These are phyloP conservation scores for Narthecium ossifragum DNA, from an alignment of 106 monocot species.

Conservation along the genomic window DNA sequence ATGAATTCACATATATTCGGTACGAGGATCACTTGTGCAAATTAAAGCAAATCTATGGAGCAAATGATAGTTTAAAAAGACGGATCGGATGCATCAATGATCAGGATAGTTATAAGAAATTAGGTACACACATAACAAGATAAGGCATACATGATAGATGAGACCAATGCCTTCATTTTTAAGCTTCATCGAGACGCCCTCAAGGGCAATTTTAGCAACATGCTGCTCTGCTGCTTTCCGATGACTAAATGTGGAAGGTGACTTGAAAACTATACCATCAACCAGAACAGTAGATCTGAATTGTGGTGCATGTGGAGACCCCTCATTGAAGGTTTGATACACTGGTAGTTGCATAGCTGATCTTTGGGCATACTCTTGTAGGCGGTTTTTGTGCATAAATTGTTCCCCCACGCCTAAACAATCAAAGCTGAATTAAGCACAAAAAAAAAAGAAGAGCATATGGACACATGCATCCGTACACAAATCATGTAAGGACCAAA, in stretches of 20 bases:
- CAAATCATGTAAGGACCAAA: background rate
- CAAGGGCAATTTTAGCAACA: conserved; percentile 47
- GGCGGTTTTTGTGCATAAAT: conserved; percentile 26
- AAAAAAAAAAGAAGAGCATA: background rate
- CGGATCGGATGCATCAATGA: background rate
- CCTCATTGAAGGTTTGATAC: conserved; percentile 42
- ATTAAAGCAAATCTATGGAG: background rate
- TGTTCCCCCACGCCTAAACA: conserved; percentile 9
- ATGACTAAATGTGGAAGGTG: conserved; percentile 23
- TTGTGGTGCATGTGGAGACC: conserved; percentile 27
- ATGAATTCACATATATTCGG: background rate
- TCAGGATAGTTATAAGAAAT: background rate
- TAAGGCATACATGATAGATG: conserved; percentile 20
- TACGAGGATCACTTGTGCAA: background rate
- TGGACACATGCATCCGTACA: background rate
- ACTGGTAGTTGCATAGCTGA: conserved; percentile 20
- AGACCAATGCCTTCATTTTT: conserved; percentile 8
- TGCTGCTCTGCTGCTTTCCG: conserved; percentile 58
- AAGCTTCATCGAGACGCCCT: conserved; percentile 15
- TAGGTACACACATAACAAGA: background rate
- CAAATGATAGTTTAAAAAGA: background rate
- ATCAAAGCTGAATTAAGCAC: background rate
- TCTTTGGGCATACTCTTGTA: conserved; percentile 42
- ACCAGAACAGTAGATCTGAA: conserved; percentile 39
- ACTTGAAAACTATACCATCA: conserved; percentile 23